phyloP scores from a whole-genome alignment of 225 moss, liverwort and hornwort species.

The Polytrichum commune region DNA sequence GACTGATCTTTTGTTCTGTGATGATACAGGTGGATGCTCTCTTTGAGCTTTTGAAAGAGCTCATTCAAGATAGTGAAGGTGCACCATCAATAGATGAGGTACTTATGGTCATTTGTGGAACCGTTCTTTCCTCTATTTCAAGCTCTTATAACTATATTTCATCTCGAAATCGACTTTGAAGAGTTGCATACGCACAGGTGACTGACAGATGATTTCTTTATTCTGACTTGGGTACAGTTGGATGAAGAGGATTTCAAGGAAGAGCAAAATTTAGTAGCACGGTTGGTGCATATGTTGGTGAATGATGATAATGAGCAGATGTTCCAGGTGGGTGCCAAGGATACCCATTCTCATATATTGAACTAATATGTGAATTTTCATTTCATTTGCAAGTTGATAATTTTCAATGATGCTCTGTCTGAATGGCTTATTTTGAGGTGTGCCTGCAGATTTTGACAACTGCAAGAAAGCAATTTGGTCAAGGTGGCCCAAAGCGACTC shows the following conservation, averaged over 20 bases:
- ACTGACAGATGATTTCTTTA: background rate
- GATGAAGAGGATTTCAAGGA: conserved; percentile 98
- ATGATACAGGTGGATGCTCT: conserved; percentile 74
- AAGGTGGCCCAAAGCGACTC: conserved; percentile 83
- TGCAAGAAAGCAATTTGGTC: conserved; percentile 83
- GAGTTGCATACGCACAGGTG: background rate
- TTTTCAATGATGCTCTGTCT: background rate
- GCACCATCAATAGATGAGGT: conserved; percentile 77
- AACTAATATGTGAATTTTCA: background rate
- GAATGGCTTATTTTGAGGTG: background rate
- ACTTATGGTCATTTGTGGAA: background rate
- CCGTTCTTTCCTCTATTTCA: background rate
- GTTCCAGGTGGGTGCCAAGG: conserved; percentile 56
- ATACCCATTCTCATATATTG: background rate
- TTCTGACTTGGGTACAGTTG: conserved; percentile 50
- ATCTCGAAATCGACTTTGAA: background rate
- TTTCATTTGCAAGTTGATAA: background rate
- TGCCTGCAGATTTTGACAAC: conserved; percentile 77
- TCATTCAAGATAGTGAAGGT: conserved; percentile 87
- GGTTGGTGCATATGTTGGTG: conserved; percentile 91
- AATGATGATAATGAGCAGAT: conserved; percentile 89
- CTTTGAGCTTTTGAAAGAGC: conserved; percentile 95
- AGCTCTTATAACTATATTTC: background rate
- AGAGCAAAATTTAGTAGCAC: conserved; percentile 96
- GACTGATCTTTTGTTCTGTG: conserved; percentile 17